phyloP scores from a whole-genome alignment of 2,329 filamentous ascomycete species.

The Pestalotiopsis sp. region DNA sequence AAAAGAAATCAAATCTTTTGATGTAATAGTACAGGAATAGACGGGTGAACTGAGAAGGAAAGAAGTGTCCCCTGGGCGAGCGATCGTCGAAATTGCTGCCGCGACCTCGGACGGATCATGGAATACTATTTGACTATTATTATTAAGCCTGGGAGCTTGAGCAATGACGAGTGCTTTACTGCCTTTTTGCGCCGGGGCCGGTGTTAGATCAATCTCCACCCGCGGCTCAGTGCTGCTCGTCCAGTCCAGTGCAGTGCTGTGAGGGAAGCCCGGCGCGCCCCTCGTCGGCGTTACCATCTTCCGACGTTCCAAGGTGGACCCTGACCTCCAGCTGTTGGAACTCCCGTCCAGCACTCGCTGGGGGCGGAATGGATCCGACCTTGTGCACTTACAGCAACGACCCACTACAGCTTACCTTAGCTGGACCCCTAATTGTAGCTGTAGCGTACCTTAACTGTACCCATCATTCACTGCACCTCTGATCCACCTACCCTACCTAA shows the following conservation, averaged over 20 bases:
- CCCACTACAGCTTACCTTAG: background rate
- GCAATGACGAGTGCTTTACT: conserved; percentile 9
- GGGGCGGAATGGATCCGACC: too few relatives aligned
- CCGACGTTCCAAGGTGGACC: background rate
- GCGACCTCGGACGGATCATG: conserved; percentile 6
- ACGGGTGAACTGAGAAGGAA: background rate
- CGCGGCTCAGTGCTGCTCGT: background rate
- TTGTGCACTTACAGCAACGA: background rate
- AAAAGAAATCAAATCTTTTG: background rate
- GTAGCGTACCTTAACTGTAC: background rate
- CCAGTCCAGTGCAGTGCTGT: background rate
- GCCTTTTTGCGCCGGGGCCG: conserved; percentile 9
- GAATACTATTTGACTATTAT: conserved; percentile 1
- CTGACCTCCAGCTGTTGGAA: background rate
- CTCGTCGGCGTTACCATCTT: conserved; percentile 11
- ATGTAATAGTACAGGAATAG: conserved; percentile 2
- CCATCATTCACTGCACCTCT: background rate
- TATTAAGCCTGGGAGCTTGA: conserved; percentile 13
- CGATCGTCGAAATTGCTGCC: conserved; percentile 10
- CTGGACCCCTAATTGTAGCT: background rate
- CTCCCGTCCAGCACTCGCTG: background rate
- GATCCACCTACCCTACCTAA: background rate
- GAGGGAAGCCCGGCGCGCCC: background rate
- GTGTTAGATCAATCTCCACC: background rate
- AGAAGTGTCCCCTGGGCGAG: conserved; percentile 1